These are phyloP conservation scores for Tolypocladium endophyticum DNA, from an alignment of 2,329 filamentous ascomycete genomes.

Conservation along the genomic window DNA sequence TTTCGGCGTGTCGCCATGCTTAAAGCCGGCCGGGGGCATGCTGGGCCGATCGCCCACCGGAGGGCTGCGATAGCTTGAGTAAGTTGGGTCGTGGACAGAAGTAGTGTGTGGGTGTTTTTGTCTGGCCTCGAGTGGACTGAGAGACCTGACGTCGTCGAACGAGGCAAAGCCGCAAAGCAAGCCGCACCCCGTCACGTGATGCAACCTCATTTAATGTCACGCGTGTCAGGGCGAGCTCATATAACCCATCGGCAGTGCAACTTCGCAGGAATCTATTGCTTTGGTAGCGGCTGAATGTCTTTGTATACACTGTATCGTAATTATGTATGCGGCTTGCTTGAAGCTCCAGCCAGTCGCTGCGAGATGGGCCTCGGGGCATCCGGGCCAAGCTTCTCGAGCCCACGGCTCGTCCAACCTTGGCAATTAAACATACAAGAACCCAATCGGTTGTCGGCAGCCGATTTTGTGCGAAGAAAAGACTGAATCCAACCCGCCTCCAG, in stretches of 20 bases:
- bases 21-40: constrained; percentile 15
- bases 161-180: not conserved
- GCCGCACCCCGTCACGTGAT: not conserved
- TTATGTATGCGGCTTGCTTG: not conserved
- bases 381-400: not conserved
- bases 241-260: not conserved
- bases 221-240: not conserved
- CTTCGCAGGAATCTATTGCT: not conserved
- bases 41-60: not conserved
- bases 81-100: constrained; percentile 8
- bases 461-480: not conserved
- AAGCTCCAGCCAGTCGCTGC: not conserved
- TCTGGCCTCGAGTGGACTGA: constrained; percentile 8
- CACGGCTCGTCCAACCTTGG: not conserved
- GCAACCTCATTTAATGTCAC: not conserved
- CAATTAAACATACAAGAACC: not conserved
- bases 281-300: not conserved
- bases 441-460: not conserved
- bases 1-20: constrained; percentile 25
- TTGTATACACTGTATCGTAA: not conserved
- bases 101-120: constrained; percentile 22
- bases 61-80: not conserved
- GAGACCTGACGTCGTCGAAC: not conserved
- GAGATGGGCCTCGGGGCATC: not conserved
- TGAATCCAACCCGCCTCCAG: not conserved